Evolutionary conservation across 495 filamentous ascomycete genomes (phyloP).

Genomic region (Staphylotrichum longicolle): DNA sequence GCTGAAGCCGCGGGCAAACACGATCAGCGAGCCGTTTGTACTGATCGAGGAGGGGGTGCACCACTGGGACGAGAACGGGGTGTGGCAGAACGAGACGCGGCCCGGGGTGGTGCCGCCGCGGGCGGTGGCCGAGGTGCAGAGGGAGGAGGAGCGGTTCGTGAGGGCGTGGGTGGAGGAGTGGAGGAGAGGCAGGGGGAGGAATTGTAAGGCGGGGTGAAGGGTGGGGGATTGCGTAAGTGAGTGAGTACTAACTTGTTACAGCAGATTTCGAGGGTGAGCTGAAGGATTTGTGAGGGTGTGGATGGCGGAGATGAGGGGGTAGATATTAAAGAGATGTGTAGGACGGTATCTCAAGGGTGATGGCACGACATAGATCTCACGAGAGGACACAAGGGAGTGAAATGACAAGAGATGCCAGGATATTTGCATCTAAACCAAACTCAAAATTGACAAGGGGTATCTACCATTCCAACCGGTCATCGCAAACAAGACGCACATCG

Average conservation of each 20-base stretch:
- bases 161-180: slow-evolving; percentile 64
- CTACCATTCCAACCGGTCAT: slow-evolving; percentile 51
- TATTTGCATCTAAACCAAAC: neutral
- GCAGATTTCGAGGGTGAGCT: neutral
- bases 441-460: slow-evolving; percentile 21
- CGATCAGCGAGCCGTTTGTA: slow-evolving; percentile 58
- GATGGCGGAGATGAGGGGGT: too few relatives aligned
- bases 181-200: slow-evolving; percentile 21
- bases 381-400: too few relatives aligned
- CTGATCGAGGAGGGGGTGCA: slow-evolving; percentile 63
- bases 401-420: too few relatives aligned
- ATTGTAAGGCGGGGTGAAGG: slow-evolving; percentile 3
- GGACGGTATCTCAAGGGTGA: neutral
- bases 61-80: slow-evolving; percentile 71
- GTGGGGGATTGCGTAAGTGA: neutral
- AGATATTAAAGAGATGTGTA: neutral
- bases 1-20: slow-evolving; percentile 48
- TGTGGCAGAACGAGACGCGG: slow-evolving; percentile 59
- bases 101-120: slow-evolving; percentile 52
- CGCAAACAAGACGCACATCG: slow-evolving; percentile 57
- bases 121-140: slow-evolving; percentile 54
- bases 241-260: slow-evolving; percentile 7
- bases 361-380: neutral
- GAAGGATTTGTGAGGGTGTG: neutral
- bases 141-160: slow-evolving; percentile 57